These are phyloP conservation scores for Stagonosporopsis cucurbitacearum DNA, from an alignment of 2,329 filamentous ascomycete species.

Conservation along the genomic window DNA sequence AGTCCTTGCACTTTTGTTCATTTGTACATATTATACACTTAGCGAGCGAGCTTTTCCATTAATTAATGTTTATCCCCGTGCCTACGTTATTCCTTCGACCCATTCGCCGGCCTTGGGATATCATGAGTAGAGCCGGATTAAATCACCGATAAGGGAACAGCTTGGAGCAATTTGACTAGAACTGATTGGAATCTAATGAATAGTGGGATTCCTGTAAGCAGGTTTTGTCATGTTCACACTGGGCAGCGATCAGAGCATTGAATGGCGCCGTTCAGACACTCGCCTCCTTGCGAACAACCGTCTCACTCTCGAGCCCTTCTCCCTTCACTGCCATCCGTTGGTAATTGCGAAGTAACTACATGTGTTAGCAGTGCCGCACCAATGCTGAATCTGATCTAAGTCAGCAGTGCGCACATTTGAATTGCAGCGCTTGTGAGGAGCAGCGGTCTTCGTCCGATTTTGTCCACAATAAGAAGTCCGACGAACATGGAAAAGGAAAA, in stretches of 20 bases:
- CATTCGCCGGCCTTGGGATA: background rate
- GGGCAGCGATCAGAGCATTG: too few species aligned
- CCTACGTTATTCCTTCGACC: too few species aligned
- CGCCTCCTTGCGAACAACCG: background rate
- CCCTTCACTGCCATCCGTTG: background rate
- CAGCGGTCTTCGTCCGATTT: background rate
- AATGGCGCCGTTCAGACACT: background rate
- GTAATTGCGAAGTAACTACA: background rate
- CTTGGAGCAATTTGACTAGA: too few species aligned
- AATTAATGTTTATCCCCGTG: background rate
- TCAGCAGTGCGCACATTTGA: background rate
- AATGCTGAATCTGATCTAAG: background rate
- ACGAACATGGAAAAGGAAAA: background rate
- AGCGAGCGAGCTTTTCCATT: slow-evolving; percentile 2
- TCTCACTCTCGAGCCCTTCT: background rate
- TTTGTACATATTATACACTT: slow-evolving; percentile 1
- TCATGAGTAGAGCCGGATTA: too few species aligned
- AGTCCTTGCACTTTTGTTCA: background rate
- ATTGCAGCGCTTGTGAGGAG: background rate
- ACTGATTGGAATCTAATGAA: too few species aligned
- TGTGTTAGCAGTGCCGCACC: background rate
- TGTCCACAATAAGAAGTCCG: background rate
- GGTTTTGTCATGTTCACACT: too few species aligned
- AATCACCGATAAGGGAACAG: too few species aligned
- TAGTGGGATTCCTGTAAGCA: too few species aligned